Conservation (phyloP, 2,329 filamentous ascomycete genomes). For the Penicillium sp. region DNA sequence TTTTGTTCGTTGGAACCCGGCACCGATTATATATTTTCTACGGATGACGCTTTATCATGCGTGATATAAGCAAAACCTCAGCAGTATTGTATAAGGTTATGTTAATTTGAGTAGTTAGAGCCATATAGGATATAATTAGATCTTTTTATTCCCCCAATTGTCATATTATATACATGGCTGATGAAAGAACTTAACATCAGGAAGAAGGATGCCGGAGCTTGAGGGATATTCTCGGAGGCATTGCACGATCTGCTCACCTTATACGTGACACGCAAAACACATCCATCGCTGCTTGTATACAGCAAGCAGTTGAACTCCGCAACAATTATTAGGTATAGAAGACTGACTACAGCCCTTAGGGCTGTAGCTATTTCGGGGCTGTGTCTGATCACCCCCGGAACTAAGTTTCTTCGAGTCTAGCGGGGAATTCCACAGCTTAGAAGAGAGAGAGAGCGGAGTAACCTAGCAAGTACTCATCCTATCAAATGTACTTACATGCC, state of each 20-base stretch:
- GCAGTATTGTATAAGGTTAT: neutral
- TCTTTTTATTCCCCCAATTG: neutral
- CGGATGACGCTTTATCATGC: no score
- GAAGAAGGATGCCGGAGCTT: neutral
- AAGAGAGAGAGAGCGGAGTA: neutral
- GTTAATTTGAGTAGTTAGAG: neutral
- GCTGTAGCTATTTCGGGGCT: neutral
- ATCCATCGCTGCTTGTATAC: neutral
- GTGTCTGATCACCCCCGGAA: neutral
- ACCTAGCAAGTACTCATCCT: neutral
- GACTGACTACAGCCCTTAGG: neutral
- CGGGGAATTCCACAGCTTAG: neutral
- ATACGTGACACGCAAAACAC: neutral
- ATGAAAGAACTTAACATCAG: neutral
- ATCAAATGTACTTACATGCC: neutral
- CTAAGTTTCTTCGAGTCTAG: constrained; percentile 1
- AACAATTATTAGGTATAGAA: neutral
- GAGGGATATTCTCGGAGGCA: neutral
- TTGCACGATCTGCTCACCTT: neutral
- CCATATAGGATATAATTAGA: no score
- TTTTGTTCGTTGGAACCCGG: neutral
- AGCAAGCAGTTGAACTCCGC: neutral
- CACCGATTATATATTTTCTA: neutral
- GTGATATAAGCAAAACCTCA: neutral
- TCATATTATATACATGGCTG: neutral